phyloP scores from a whole-genome alignment of 352 stramenopile species.

The Phytophthora chlamydospora region DNA sequence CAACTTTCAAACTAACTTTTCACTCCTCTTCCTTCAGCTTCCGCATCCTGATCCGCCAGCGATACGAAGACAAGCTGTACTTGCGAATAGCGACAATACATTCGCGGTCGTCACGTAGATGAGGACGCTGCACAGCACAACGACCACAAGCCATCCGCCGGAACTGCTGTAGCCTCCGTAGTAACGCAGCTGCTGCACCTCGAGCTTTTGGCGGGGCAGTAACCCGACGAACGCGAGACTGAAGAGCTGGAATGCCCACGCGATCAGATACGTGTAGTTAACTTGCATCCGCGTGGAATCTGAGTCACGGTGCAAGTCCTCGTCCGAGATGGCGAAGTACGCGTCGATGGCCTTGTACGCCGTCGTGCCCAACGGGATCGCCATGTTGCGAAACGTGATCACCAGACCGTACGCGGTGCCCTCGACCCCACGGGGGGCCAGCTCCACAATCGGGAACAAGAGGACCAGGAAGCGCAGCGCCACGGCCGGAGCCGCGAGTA shows the following conservation, averaged over 20 bases:
- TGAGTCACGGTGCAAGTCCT: conserved; percentile 32
- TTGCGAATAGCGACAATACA: conserved; percentile 52
- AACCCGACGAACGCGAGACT: conserved; percentile 52
- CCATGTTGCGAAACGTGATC: conserved; percentile 69
- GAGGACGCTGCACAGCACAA: conserved; percentile 41
- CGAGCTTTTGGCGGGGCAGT: conserved; percentile 62
- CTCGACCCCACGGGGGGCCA: conserved; percentile 60
- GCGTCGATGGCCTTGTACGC: conserved; percentile 51
- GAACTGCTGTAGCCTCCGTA: conserved; percentile 62
- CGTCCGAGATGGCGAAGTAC: conserved; percentile 46
- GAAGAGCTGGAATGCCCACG: conserved; percentile 50
- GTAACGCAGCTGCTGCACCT: conserved; percentile 68
- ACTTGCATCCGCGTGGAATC: conserved; percentile 45
- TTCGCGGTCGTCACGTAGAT: conserved; percentile 51
- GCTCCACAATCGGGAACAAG: conserved; percentile 64
- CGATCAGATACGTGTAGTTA: conserved; percentile 56
- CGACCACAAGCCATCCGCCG: conserved; percentile 47
- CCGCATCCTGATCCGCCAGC: conserved; percentile 63
- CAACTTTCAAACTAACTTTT: too few species aligned
- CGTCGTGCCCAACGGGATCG: conserved; percentile 48
- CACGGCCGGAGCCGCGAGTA: conserved; percentile 47
- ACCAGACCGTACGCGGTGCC: conserved; percentile 67
- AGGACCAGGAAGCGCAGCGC: conserved; percentile 58
- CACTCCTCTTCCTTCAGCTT: too few species aligned
- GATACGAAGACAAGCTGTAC: conserved; percentile 68